Base-by-base conservation (phyloP, 345 rosid genomes). In the Eucalyptus marginata region DNA sequence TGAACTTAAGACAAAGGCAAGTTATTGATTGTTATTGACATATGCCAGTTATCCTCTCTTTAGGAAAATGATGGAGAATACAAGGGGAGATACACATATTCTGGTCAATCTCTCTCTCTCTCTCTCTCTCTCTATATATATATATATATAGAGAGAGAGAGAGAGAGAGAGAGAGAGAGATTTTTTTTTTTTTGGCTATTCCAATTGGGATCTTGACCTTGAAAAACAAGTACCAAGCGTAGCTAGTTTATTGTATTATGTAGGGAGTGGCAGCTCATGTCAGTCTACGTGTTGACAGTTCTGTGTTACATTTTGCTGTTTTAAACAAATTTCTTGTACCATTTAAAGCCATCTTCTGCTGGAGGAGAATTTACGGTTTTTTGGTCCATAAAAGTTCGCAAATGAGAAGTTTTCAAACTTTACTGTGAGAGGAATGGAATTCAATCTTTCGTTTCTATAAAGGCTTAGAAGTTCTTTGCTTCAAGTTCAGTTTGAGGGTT, bases 1-100 rank as follows among this genome's bases (percentile, higher is more conserved):
- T 89, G 99, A 96, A 91, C 99, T 98, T 71, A 98, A 95, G 93
- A 94, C 94, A 49, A 98, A 96, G 96, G 99, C 95, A 92, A 89
- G 66, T 76, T 52, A 54, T 90, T 85, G 8, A 58, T 54, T 90
- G 80, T 88, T 49, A 49, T 31, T 86, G 40, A 18, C 5, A 12
- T 36, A 50, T 12, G 24, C 44, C 59, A 51, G 24, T 86, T 16
- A 31, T n/a, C 44, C 24, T n/a, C 44, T 51, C 40, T 86, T 86
- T 85, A 85, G 20, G 56, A 85, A 49, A 85, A 76, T 76, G 83
- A 40, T 10, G 5, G 27, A 76, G 46, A 40, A 36, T 76, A 20
- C 83, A 40, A 18, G 27, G 27, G 83, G 47, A 76, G 47, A 76
- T 76, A 18, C 22, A 10, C 81, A 71, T 36, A 71, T 17, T 71